These are phyloP conservation scores for Cytospora leucostoma DNA, from an alignment of 2,329 filamentous ascomycete species.

Conservation along the genomic window DNA sequence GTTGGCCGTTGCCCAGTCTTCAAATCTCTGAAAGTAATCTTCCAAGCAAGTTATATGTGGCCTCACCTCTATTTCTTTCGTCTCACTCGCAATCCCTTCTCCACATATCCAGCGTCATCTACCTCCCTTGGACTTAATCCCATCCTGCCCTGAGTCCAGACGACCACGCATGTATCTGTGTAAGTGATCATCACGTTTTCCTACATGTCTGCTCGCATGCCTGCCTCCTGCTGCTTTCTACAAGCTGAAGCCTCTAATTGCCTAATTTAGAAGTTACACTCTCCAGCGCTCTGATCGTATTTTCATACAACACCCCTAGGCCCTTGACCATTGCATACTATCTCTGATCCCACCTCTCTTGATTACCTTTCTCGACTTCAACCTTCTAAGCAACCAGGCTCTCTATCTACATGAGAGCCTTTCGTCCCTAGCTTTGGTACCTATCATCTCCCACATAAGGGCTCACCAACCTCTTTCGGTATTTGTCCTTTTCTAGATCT, in stretches of 20 bases:
- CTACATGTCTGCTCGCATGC: not conserved
- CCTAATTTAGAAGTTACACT: not conserved
- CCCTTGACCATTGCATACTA: too few species aligned
- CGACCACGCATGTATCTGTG: not conserved
- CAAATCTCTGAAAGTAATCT: too few species aligned
- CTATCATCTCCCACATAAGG: too few species aligned
- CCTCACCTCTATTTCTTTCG: not conserved
- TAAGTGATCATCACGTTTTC: not conserved
- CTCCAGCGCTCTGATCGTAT: not conserved
- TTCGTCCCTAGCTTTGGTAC: too few species aligned
- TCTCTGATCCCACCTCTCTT: too few species aligned
- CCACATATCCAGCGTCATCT: not conserved
- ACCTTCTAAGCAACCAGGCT: too few species aligned
- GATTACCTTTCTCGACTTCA: too few species aligned
- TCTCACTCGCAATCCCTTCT: not conserved
- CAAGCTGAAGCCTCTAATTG: not conserved
- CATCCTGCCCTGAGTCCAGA: not conserved
- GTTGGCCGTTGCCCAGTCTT: too few species aligned
- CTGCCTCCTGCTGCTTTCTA: not conserved
- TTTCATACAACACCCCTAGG: too few species aligned
- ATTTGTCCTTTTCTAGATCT: not conserved
- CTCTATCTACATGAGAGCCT: too few species aligned
- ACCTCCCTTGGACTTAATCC: not conserved
- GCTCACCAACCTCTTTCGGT: not conserved
- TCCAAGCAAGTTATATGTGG: too few species aligned